phyloP scores from a whole-genome alignment of 306 rosid genomes.

The Quercus bicolor region DNA sequence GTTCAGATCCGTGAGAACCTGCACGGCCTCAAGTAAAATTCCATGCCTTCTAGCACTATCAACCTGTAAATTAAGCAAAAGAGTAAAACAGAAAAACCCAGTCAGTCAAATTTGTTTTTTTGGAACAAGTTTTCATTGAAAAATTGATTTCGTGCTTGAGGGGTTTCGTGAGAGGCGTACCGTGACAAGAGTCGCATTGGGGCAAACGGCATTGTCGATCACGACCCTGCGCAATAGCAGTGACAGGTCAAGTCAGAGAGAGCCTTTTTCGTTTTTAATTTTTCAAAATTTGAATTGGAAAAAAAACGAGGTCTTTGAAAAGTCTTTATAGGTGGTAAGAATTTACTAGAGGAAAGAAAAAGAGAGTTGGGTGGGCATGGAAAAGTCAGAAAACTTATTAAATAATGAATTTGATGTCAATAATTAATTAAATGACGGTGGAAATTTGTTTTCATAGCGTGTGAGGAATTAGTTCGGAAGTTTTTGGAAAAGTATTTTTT shows the following conservation, averaged over 20 bases:
- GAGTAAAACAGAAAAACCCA: background rate
- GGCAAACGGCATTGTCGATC: conserved; percentile 82
- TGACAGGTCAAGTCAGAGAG: conserved; percentile 44
- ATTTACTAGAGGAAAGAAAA: background rate
- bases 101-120: background rate
- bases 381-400: background rate
- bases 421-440: background rate
- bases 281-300: background rate
- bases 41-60: conserved; percentile 92
- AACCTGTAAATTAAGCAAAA: conserved; percentile 45
- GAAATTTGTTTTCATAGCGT: background rate
- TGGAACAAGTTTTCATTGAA: background rate
- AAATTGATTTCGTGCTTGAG: background rate
- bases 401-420: background rate
- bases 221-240: conserved; percentile 60
- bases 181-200: conserved; percentile 82
- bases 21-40: conserved; percentile 84
- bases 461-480: too few species aligned
- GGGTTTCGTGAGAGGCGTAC: conserved; percentile 37
- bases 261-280: background rate
- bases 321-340: background rate
- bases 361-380: background rate
- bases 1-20: conserved; percentile 76
- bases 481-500: too few species aligned
- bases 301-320: background rate